Base-by-base conservation (phyloP, 129 eudicot species). In the Sambucus nigra region DNA sequence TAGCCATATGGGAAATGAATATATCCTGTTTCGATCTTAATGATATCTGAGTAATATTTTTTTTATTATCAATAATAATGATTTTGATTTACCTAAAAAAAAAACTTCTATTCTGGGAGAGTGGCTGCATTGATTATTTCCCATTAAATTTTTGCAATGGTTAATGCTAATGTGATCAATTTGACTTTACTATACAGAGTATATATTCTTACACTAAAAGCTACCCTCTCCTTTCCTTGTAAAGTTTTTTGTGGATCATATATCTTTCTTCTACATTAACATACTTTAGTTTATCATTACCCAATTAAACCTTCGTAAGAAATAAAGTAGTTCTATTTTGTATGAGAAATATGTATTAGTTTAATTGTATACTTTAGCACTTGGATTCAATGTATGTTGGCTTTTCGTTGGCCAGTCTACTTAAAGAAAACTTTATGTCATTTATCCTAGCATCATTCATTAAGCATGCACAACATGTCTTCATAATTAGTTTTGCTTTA, bases 391-490 rank as follows among this genome's bases (percentile, higher is more conserved):
- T 24, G 53, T 16, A 42, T 57, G 57, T 51, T 17, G 57, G 20
- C 22, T 48, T 60, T 35, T 40, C 17, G 24, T 17, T 6, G 44
- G 32, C 16, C 25, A 13, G 27, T 9, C 22, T 22, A 17, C 21
- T 49, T 18, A 66, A 58, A 32, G 32, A 48, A 49, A 44, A 26
- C 55, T 48, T 61, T 55, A 56, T 56, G 69, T 47, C 67, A 51
- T 57, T 50, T 28, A 47, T 66, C 29, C 6, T 27, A 19, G 23
- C 56, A 82, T 74, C 59, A 55, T 74, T 55, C 47, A 55, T 27
- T 66, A 38, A 72, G 72, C 65, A 73, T 69, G 76, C 63, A 33
- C 44, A 61, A 68, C 76, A 64, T 47, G 52, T 58, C 25, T 14
- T 24, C 72, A 70, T 79, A 25, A 72, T 79, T 33, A 55, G 39